Base-by-base conservation (phyloP, 441 rosid genomes). In the Euphorbia schlechtendalii region DNA sequence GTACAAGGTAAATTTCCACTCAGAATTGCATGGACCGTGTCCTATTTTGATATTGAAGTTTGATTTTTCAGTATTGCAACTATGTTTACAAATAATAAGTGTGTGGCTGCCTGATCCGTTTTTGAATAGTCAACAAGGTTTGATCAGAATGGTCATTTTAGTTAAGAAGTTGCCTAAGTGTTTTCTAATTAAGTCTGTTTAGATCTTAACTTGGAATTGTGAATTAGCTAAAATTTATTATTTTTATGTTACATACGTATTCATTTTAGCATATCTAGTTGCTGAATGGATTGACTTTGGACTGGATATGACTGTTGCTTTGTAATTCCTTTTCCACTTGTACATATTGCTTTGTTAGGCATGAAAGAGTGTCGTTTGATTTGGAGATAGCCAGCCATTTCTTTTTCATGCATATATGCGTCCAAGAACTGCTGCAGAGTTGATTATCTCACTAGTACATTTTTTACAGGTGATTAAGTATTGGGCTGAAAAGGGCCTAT, bases 401-500 rank as follows among this genome's bases (percentile, higher is more conserved):
- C n/a, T 24, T 28, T 21, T 38, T 15, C 34, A 13, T 45, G 25
- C 51, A 27, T 55, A 14, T 51, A 65, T 54, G 22, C 11, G 38
- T 67, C 14, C 4, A 3, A 25, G 4, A 59, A 14, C 51, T 22
- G 17, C 32, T 3, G 4, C 2, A 4, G 17, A 21, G 21, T 36
- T 40, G 59, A 38, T 36, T 17, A n/a, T 56, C 61, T n/a, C 7
- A 6, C 21, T 46, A 43, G 22, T 4, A 24, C n/a, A 12, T 18
- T 70, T 71, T 21, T 62, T 69, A 52, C 70, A 87, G 95, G 96
- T 87, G 74, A 74, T 72, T 59, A 61, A 83, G 59, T 86, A 71
- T 72, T 87, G 95, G 92, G 90, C 89, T 12, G 86, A 87, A 61
- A 83, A 87, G 60, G 95, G 95, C 7, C 66, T 84, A 69, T 90